Conservation (phyloP, 495 filamentous ascomycete species). For the Penicillium goetzii region DNA sequence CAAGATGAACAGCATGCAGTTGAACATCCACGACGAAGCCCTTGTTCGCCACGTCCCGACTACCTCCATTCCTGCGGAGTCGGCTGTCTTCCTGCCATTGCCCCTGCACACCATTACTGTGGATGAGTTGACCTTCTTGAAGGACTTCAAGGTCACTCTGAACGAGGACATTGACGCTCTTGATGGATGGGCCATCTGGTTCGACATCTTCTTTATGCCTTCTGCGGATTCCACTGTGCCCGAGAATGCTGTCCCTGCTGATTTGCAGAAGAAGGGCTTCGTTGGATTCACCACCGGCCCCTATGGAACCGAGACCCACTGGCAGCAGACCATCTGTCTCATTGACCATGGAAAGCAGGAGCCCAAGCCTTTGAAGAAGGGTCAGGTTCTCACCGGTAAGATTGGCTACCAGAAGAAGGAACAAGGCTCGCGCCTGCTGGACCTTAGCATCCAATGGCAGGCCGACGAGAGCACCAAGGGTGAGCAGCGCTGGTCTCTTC, state of each 20-base stretch:
- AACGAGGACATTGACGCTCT: constrained; percentile 58
- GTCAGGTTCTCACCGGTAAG: constrained; percentile 50
- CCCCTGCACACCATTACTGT: constrained; percentile 59
- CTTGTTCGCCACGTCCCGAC: constrained; percentile 53
- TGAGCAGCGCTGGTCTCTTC: constrained; percentile 42
- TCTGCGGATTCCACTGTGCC: constrained; percentile 48
- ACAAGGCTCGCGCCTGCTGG: constrained; percentile 48
- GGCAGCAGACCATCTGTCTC: constrained; percentile 54
- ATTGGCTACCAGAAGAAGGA: constrained; percentile 55
- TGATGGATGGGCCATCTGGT: constrained; percentile 66
- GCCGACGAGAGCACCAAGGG: constrained; percentile 39
- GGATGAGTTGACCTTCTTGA: constrained; percentile 60
- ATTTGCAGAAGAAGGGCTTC: constrained; percentile 51
- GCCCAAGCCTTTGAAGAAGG: constrained; percentile 48
- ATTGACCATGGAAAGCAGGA: constrained; percentile 48
- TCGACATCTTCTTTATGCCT: constrained; percentile 66
- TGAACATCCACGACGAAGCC: constrained; percentile 63
- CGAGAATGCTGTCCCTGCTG: constrained; percentile 45
- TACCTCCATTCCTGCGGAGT: constrained; percentile 50
- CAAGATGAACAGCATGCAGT: constrained; percentile 59
- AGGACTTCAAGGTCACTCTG: constrained; percentile 57
- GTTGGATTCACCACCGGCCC: constrained; percentile 60
- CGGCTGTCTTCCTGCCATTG: constrained; percentile 57
- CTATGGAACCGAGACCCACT: constrained; percentile 56
- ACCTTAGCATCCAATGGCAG: constrained; percentile 55